A percentile compares a stretch with the other conserved stretches of the same genome.
These are phyloP conservation scores for Malbranchea zuffiana DNA, from an alignment of 2,329 filamentous ascomycete species.

Conservation along the genomic window DNA sequence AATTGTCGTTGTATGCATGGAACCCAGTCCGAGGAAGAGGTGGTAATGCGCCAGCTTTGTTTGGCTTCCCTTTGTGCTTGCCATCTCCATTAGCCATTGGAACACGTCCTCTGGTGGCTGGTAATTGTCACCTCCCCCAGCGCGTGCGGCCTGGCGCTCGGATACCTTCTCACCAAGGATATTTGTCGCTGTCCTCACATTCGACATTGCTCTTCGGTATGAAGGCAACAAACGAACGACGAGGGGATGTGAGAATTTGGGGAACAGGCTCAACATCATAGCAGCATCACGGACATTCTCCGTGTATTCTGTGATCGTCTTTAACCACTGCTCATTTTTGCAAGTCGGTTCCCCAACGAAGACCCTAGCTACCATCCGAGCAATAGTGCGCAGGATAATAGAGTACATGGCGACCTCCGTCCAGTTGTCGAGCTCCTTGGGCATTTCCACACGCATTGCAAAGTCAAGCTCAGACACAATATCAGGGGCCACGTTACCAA, in stretches of 20 bases:
- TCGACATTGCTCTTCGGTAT: slow-evolving; percentile 23
- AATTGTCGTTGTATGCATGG: slow-evolving; percentile 15
- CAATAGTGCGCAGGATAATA: slow-evolving; percentile 21
- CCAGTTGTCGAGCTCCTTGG: slow-evolving; percentile 2
- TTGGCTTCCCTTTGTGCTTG: slow-evolving; percentile 11
- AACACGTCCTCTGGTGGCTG: slow-evolving; percentile 29
- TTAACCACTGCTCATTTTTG: slow-evolving; percentile 31
- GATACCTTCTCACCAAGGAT: slow-evolving; percentile 28
- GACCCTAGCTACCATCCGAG: slow-evolving; percentile 32
- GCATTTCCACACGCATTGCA: slow-evolving; percentile 13
- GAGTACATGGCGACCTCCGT: slow-evolving; percentile 4
- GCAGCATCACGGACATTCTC: slow-evolving; percentile 26
- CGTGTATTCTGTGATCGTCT: slow-evolving; percentile 26
- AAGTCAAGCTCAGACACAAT: slow-evolving; percentile 16
- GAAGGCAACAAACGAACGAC: slow-evolving; percentile 27
- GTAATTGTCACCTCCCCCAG: slow-evolving; percentile 18
- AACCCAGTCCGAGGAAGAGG: slow-evolving; percentile 12
- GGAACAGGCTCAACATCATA: slow-evolving; percentile 25
- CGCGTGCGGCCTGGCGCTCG: slow-evolving; percentile 19
- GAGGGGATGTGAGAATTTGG: slow-evolving; percentile 25
- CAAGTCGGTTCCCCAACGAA: slow-evolving; percentile 30
- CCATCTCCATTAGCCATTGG: slow-evolving; percentile 27
- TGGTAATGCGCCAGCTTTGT: slow-evolving; percentile 12
- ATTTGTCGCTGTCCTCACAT: slow-evolving; percentile 23
- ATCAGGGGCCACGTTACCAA: slow-evolving; percentile 11